Evolutionary conservation across 352 stramenopile genomes (phyloP).

Genomic region (Phytophthora litchii): DNA sequence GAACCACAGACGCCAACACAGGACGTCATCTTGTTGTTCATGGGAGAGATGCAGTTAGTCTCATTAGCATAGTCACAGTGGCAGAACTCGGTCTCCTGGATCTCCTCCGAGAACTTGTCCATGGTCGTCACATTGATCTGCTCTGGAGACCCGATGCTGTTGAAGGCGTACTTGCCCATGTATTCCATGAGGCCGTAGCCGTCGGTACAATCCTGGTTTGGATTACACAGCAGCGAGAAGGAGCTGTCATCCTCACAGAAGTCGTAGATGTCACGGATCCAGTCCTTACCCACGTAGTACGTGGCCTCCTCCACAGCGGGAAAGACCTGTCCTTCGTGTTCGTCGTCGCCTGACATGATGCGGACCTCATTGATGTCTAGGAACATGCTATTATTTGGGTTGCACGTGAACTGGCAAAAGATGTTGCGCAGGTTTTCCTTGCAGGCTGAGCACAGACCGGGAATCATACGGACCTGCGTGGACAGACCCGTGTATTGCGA

Average conservation of each 20-base stretch:
- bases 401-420: slow-evolving; percentile 70
- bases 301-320: slow-evolving; percentile 59
- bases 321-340: slow-evolving; percentile 44
- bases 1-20: slow-evolving; percentile 60
- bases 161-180: slow-evolving; percentile 69
- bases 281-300: slow-evolving; percentile 68
- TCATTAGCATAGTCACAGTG: slow-evolving; percentile 45
- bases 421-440: slow-evolving; percentile 74
- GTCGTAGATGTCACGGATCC: slow-evolving; percentile 70
- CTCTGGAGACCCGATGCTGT: slow-evolving; percentile 59
- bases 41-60: slow-evolving; percentile 53
- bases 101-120: slow-evolving; percentile 27
- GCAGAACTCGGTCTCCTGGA: slow-evolving; percentile 46
- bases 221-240: slow-evolving; percentile 63
- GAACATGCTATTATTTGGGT: slow-evolving; percentile 69
- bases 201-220: slow-evolving; percentile 54
- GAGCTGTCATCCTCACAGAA: slow-evolving; percentile 61
- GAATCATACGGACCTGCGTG: slow-evolving; percentile 66
- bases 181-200: slow-evolving; percentile 60
- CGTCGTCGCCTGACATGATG: slow-evolving; percentile 49
- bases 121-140: slow-evolving; percentile 71
- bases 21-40: slow-evolving; percentile 52
- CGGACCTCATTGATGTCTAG: slow-evolving; percentile 58
- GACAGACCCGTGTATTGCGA: slow-evolving; percentile 58
- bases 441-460: slow-evolving; percentile 56